Percentiles rank a stretch among this genome's conserved stretches.
phyloP scores from a whole-genome alignment of 2,329 filamentous ascomycete genomes.

The Cryphonectria naterciae region DNA sequence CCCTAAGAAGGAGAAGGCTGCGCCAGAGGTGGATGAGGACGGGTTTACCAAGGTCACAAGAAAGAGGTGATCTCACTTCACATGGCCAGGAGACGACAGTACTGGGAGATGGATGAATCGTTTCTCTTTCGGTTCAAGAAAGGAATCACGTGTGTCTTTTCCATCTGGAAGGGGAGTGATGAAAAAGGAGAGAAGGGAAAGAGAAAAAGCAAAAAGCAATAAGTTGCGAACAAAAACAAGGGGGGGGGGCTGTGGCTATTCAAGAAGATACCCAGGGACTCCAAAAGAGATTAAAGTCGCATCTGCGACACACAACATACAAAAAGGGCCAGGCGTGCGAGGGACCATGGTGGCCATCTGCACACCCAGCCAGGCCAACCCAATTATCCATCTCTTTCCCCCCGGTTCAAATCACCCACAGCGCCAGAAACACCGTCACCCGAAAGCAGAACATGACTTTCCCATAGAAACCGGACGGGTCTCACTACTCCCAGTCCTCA shows the following conservation, averaged over 20 bases:
- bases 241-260: slow-evolving; percentile 3
- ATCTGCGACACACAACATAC: not conserved
- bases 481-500: slow-evolving; percentile 73
- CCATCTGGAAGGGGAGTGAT: not conserved
- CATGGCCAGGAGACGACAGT: not conserved
- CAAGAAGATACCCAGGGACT: slow-evolving; percentile 12
- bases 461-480: not conserved
- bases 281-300: slow-evolving; percentile 5
- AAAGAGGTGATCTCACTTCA: slow-evolving; percentile 60
- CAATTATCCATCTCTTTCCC: not conserved
- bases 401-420: not conserved
- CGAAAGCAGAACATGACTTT: not conserved
- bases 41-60: slow-evolving; percentile 77
- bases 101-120: not conserved
- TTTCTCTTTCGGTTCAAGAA: not conserved
- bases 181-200: not conserved
- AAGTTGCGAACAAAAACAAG: not conserved
- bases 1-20: slow-evolving; percentile 62
- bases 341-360: not conserved
- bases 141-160: not conserved
- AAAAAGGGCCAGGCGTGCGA: not conserved
- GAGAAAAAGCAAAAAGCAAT: not conserved
- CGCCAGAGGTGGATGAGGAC: slow-evolving; percentile 78
- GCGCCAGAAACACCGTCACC: slow-evolving; percentile 12
- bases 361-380: not conserved